Base-by-base conservation (phyloP, 2,329 filamentous ascomycete genomes). In the Penicillium sp. region DNA sequence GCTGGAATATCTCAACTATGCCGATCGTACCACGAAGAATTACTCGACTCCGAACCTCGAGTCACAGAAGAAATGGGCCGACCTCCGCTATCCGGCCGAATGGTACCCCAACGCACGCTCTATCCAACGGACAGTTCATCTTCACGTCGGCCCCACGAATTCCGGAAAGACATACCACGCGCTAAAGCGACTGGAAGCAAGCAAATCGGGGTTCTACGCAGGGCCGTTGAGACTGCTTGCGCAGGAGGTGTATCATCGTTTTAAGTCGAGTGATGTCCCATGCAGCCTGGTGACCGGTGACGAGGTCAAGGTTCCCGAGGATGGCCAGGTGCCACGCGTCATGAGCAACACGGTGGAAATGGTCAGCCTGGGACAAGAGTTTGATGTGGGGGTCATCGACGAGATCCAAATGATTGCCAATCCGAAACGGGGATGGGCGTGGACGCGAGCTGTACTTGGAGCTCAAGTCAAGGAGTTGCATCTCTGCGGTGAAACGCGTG, bases 81-180 rank as follows among this genome's bases (percentile, higher is more conserved):
- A 96, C 72, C 76, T 96, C 59, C 83, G 91, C n/a, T 91, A 85
- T 69, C 94, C 94, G 0, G 81, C 86, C 48, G 94, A 99, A 69
- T 97, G 92, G 92, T 97, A 87, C 66, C 90, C 92, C 0, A 85
- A 83, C 4, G 94, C 94, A 1, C 82, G 95, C 52, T 80, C 83
- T 41, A 78, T 94, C 62, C 89, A 92, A 64, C 81, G 94, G 40
- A 92, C 84, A 0, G 81, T 99, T 36, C 90, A 97, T 74, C 77
- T 99, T 18, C 94, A 99, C 64, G 91, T 99, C 44, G 94, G 94
- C 0, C 94, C 94, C 1, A 99, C 94, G 2, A 99, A 99, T 71
- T 97, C 94, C 0, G 94, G 94, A 51, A 99, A 99, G 78, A 99
- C 95, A 0, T 99, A 97, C 68, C 88, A 91, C 67, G 95, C 94